These are phyloP conservation scores for Tricholoma sp. DNA, from an alignment of 768 basidiomycete genomes.

Conservation along the genomic window DNA sequence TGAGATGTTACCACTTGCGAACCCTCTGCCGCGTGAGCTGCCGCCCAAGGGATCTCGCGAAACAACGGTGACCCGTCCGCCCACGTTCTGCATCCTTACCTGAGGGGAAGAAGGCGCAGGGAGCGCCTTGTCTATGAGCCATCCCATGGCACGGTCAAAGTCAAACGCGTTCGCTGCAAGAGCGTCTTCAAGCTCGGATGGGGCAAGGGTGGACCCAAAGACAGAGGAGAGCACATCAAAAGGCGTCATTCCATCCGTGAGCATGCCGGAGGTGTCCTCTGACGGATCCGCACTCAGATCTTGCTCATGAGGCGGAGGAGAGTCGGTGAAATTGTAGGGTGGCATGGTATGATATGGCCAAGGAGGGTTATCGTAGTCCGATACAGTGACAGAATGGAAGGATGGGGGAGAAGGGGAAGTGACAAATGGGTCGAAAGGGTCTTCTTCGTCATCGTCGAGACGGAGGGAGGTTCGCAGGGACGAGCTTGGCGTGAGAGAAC, in stretches of 20 bases:
- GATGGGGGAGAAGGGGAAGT: slow-evolving; percentile 44
- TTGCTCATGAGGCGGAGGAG: slow-evolving; percentile 17
- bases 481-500: slow-evolving; percentile 65
- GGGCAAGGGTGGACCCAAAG: slow-evolving; percentile 85
- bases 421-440: slow-evolving; percentile 78
- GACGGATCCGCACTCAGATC: slow-evolving; percentile 16
- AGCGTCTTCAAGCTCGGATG: slow-evolving; percentile 91
- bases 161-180: slow-evolving; percentile 85
- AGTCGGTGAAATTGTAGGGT: slow-evolving; percentile 20
- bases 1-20: slow-evolving; percentile 25
- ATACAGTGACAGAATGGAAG: slow-evolving; percentile 58
- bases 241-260: slow-evolving; percentile 94
- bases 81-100: slow-evolving; percentile 55
- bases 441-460: slow-evolving; percentile 70
- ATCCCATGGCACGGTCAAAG: slow-evolving; percentile 94
- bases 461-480: slow-evolving; percentile 60
- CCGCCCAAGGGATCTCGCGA: slow-evolving; percentile 46
- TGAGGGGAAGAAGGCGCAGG: slow-evolving; percentile 39
- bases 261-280: slow-evolving; percentile 52
- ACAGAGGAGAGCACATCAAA: slow-evolving; percentile 94
- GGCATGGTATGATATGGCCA: slow-evolving; percentile 20
- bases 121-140: slow-evolving; percentile 75
- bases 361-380: slow-evolving; percentile 48
- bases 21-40: slow-evolving; percentile 35
- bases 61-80: slow-evolving; percentile 63